Evolutionary conservation across 805 yeast genomes (phyloP), one percentile per base, ranked within the genome.

Genomic region (Kockiozyma suomiensis): DNA sequence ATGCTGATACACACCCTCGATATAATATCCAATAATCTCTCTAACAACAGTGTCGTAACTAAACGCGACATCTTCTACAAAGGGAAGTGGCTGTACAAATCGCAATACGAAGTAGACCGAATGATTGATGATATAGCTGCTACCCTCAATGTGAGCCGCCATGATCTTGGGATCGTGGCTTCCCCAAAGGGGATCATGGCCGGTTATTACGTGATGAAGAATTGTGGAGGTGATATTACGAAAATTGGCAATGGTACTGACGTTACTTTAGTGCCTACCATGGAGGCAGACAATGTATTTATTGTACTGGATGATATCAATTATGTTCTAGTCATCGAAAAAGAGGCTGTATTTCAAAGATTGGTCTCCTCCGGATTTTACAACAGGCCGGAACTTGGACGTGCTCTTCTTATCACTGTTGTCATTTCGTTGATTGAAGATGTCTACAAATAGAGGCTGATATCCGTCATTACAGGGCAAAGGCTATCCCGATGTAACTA

Each of bases 401-500:
- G 48, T 23, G 42, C 69, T 12, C 61, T 80, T 10, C 37, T 82
- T 0, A 65, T 85, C 3, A 85, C 89, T 0, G 70, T 69, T 41
- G 35, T 56, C 23, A 23, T 12, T 23, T n/a, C 10, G 21, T 5
- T 42, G 23, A 2, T 38, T 23, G 28, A 19, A 42, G n/a, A 17
- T 35, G 28, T 8, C 33, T 32, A n/a, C 32, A 25, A 2, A 21
- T 41, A 8, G 30, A 45, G 17, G 30, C 49, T 40, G 38, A 19
- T 17, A 26, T 15, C n/a, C n/a, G 15, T 7, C 17, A 8, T 54
- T 32, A 1, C 37, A 69, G 70, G 90, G 88, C 0, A 83, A 82
- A 68, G 91, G 91, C 3, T 85, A 77, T 66, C 90, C 91, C 0
- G 91, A 86, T 69, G 67, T 75, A 12, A 70, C 80, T 4, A 85